phyloP scores from a whole-genome alignment of 306 rosid species.

The Quercus robur region DNA sequence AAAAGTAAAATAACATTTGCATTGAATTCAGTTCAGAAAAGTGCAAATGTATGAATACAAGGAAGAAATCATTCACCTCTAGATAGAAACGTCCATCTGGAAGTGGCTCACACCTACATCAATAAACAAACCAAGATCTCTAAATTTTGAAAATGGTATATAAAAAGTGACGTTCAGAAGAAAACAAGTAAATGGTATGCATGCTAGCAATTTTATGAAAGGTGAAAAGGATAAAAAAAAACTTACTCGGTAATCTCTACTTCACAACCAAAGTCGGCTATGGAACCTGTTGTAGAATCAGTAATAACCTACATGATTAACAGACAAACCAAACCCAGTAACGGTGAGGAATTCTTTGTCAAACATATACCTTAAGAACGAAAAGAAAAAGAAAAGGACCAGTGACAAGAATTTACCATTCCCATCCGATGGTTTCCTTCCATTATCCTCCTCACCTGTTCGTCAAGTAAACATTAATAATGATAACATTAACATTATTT shows the following conservation, averaged over 20 bases:
- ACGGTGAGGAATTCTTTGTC: conserved; percentile 20
- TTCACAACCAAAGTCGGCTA: conserved; percentile 94
- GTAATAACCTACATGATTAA: conserved; percentile 59
- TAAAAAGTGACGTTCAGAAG: conserved; percentile 1
- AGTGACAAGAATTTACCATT: conserved; percentile 69
- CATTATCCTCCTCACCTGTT: conserved; percentile 95
- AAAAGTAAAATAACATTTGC: not conserved
- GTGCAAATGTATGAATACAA: not conserved
- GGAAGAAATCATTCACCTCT: conserved; percentile 53
- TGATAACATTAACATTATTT: conserved; percentile 14
- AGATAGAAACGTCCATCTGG: conserved; percentile 97
- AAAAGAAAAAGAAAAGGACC: conserved; percentile 25
- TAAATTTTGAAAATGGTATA: not conserved
- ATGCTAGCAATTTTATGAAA: not conserved
- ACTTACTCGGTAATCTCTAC: conserved; percentile 99
- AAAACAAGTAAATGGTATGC: not conserved
- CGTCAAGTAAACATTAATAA: conserved; percentile 10
- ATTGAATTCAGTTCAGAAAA: conserved; percentile 3
- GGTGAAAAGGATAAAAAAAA: conserved; percentile 27
- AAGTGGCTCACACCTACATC: conserved; percentile 91
- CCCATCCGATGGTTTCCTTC: conserved; percentile 99
- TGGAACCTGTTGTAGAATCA: conserved; percentile 68
- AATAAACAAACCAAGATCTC: not conserved
- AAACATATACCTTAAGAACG: conserved; percentile 19
- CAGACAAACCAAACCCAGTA: conserved; percentile 28